Conservation (phyloP, 257 asterid species). For the Solanum dulcamara region DNA sequence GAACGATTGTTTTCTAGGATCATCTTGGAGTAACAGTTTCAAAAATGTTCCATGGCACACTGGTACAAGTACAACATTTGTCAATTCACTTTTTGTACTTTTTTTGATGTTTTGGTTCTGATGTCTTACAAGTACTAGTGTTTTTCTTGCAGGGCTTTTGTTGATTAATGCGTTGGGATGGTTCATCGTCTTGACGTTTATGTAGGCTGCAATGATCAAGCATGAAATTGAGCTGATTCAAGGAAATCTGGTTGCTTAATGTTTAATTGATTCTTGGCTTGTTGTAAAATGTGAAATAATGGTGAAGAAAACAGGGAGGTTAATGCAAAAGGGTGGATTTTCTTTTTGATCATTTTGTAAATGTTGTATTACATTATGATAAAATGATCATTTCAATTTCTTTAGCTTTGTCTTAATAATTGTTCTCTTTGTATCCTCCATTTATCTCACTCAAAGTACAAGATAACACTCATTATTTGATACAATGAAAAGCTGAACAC, state of each 20-base stretch:
- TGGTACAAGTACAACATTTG: constrained; percentile 11
- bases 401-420: neutral
- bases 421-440: neutral
- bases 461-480: neutral
- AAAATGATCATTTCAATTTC: neutral
- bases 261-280: constrained; percentile 7
- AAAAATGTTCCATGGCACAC: constrained; percentile 22
- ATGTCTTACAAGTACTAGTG: neutral
- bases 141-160: constrained; percentile 28
- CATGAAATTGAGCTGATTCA: neutral
- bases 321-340: constrained; percentile 3
- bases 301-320: neutral
- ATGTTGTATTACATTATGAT: neutral
- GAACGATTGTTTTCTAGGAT: constrained; percentile 43
- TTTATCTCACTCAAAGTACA: neutral
- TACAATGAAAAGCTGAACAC: neutral
- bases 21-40: constrained; percentile 34
- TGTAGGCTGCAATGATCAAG: constrained; percentile 13
- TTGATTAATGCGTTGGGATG: constrained; percentile 12
- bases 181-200: constrained; percentile 18
- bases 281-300: neutral
- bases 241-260: constrained; percentile 7
- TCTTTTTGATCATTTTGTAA: neutral
- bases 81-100: neutral
- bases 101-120: neutral